Evolutionary conservation across 306 rosid species (phyloP), one percentile per base, ranked within the genome.

Genomic region (Abrus pulchellus): DNA sequence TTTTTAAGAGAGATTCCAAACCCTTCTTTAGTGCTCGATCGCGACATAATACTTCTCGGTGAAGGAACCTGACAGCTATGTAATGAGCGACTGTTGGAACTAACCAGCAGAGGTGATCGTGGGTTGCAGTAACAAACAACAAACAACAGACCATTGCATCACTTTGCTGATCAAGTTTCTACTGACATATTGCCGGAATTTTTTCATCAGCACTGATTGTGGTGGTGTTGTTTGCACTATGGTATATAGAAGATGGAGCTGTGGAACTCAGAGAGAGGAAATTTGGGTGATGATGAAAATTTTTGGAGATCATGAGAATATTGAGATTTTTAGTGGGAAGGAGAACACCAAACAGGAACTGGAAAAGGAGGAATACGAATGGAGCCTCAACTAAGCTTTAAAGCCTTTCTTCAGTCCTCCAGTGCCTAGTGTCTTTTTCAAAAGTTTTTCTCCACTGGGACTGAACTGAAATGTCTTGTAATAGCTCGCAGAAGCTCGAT

Each of bases 71-170:
- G 47, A 43, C 47, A 4, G 47, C 47, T 43, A 43, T 5, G 1
- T 4, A 6, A 43, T 43, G 3, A 43, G 47, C 47, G 89, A 82
- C 90, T 94, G 64, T 80, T 90, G 90, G 92, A 87, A 14, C 4
- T 91, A 87, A 14, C 4, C 61, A 92, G 92, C 82, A 90, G 91
- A 85, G 48, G 85, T 7, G 97, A 94, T 73, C 90, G 98, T 81
- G 98, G 98, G 36, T 83, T 94, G 72, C 86, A 68, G 80, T 72
- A 77, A 61, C 57, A 20, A 33, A 65, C 78, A 67, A 74, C 79
- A 80, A 74, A 62, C 56, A 32, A 53, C 78, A 65, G 20, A 20
- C 20, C 20, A 20, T 20, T 38, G 57, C 76, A 65, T 47, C 68
- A 61, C 66, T 50, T 43, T 29, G 8, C 20, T 9, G 80, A 36